Evolutionary conservation across 2,329 filamentous ascomycete species (phyloP), one percentile per base, ranked within the genome.

Genomic region (Clonostachys rhizophaga): DNA sequence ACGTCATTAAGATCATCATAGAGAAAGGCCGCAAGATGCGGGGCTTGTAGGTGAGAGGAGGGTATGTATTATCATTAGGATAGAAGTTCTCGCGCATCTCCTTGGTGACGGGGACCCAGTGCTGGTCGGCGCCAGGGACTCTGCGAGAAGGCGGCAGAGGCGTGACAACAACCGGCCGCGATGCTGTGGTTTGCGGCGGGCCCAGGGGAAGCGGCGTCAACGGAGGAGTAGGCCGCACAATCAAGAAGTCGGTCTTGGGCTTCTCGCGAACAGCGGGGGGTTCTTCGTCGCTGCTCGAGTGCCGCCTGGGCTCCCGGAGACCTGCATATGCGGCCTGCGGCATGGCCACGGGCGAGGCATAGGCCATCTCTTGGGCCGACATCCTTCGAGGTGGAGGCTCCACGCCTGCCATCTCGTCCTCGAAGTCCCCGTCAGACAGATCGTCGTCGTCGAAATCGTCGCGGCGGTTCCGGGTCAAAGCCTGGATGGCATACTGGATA

Each of bases 401-500:
- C 14, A n/a, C 30, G 14, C 45, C 45, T 14, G 24, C 40, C 45
- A 47, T 47, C 45, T 43, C 45, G 12, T 47, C 45, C 40, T 47
- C 45, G 30, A 43, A 47, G 33, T 35, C 45, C 4, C 40, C 45
- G 14, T 46, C 37, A 14, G 45, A 46, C 30, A 42, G 35, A 17
- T 37, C 39, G 34, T 47, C 45, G 17, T 40, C 44, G 35, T 18
- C 11, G 33, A 43, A 30, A 13, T 43, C 42, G 8, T 43, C 42
- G 33, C 12, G 30, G 17, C 13, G 18, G 16, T 10, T 47, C 43
- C 86, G 76, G 6, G 90, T 95, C 55, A 97, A 72, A 52, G 92
- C 89, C 53, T 95, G 88, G 52, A 97, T 82, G 39, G 92, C 91
- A 63, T 94, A 95, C 53, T 87, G 87, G 52, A 96, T 89, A 64